These are phyloP conservation scores for Yarrowia osloensis DNA, from an alignment of 805 yeast species.

Conservation along the genomic window DNA sequence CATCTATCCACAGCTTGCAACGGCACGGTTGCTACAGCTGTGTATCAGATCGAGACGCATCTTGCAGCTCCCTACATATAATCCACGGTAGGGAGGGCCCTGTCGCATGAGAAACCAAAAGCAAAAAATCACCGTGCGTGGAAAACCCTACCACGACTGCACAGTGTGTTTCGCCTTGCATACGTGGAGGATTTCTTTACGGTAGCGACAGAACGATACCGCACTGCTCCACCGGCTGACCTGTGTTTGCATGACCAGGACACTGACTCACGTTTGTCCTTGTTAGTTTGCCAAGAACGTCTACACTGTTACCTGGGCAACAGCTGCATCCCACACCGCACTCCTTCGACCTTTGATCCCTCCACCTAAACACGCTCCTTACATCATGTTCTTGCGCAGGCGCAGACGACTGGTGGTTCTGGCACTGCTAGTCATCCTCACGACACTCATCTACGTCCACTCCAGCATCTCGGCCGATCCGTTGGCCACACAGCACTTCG, in stretches of 20 bases:
- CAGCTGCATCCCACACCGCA: no score
- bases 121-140: not conserved
- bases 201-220: not conserved
- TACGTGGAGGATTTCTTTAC: not conserved
- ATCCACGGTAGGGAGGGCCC: not conserved
- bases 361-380: not conserved
- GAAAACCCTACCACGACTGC: not conserved
- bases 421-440: not conserved
- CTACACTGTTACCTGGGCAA: no score
- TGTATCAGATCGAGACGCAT: not conserved
- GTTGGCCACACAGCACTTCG: not conserved
- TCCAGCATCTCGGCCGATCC: constrained; percentile 13
- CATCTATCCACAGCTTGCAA: no score
- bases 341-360: not conserved
- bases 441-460: not conserved
- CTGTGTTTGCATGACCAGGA: not conserved
- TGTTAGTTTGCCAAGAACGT: not conserved
- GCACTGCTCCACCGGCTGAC: not conserved
- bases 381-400: constrained; percentile 8
- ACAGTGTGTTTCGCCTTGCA: not conserved
- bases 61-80: not conserved
- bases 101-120: not conserved
- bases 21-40: no score
- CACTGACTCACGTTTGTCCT: not conserved
- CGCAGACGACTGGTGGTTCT: constrained; percentile 15